Conservation (phyloP, 768 basidiomycete genomes). For the Tricholoma matsutake region DNA sequence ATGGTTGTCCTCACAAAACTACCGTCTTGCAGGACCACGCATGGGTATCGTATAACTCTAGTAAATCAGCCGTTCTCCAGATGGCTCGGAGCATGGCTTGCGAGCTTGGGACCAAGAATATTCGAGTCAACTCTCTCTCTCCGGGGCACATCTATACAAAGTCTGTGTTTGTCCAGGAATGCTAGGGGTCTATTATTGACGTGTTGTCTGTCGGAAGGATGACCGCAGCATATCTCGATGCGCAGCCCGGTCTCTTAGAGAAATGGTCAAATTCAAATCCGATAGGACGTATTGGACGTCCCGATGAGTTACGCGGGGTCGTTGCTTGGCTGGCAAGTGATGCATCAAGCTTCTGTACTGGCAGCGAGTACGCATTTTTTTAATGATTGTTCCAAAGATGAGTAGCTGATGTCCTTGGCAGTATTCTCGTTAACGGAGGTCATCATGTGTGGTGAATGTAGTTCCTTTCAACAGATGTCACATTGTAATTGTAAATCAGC, state of each 20-base stretch:
- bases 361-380: conserved; percentile 65
- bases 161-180: conserved; percentile 28
- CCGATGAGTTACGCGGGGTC: conserved; percentile 73
- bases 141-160: conserved; percentile 75
- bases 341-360: conserved; percentile 75
- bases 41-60: conserved; percentile 75
- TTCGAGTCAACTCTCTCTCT: conserved; percentile 74
- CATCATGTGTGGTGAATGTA: conserved; percentile 56
- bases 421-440: conserved; percentile 60
- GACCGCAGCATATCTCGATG: conserved; percentile 72
- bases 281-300: conserved; percentile 64
- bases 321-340: conserved; percentile 71
- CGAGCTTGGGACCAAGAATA: conserved; percentile 62
- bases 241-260: conserved; percentile 55
- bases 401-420: conserved; percentile 20
- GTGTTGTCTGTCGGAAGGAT: conserved; percentile 41
- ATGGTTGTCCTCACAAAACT: not conserved
- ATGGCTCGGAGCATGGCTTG: conserved; percentile 84
- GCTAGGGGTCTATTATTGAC: not conserved
- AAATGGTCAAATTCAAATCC: conserved; percentile 73
- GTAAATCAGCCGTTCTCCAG: conserved; percentile 76
- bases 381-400: not conserved
- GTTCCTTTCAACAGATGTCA: not conserved
- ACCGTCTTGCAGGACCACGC: conserved; percentile 50
- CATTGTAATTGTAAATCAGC: not conserved